Evolutionary conservation across 2,329 filamentous ascomycete genomes (phyloP).

Genomic region (Epichloe coenophiala): DNA sequence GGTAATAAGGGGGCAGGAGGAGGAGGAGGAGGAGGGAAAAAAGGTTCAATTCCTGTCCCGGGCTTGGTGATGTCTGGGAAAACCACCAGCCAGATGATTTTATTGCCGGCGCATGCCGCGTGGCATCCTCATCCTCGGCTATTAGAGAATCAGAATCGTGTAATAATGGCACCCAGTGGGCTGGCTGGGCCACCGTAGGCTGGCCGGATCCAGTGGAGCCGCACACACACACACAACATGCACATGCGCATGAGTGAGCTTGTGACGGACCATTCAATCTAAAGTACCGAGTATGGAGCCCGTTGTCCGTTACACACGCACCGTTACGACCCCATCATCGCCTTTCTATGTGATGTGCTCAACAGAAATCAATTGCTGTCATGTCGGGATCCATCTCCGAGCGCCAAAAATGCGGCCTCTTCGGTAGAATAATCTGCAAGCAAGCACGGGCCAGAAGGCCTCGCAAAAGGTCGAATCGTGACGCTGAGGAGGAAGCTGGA

Average conservation of each 20-base stretch:
- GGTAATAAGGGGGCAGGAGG: not conserved
- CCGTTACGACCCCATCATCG: not conserved
- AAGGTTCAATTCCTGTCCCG: not conserved
- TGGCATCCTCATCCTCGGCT: conserved; percentile 4
- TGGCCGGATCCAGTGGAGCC: not conserved
- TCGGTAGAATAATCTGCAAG: no score
- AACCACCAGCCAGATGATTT: not conserved
- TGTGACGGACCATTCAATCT: not conserved
- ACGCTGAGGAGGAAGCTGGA: not conserved
- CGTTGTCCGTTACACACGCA: not conserved
- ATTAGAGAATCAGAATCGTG: no score
- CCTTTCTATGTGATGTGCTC: no score
- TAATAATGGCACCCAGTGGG: no score
- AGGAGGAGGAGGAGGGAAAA: conserved; percentile 3
- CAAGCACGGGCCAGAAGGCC: not conserved
- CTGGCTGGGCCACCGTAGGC: no score
- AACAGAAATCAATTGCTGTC: no score
- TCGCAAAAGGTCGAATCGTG: not conserved
- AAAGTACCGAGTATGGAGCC: not conserved
- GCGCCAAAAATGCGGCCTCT: no score
- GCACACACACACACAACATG: no score
- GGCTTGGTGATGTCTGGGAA: not conserved
- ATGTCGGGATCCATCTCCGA: no score
- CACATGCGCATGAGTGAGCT: not conserved
- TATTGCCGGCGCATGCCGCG: conserved; percentile 8